Evolutionary conservation across 2,329 filamentous ascomycete genomes (phyloP).

Genomic region (Phyllosticta ampelicida): DNA sequence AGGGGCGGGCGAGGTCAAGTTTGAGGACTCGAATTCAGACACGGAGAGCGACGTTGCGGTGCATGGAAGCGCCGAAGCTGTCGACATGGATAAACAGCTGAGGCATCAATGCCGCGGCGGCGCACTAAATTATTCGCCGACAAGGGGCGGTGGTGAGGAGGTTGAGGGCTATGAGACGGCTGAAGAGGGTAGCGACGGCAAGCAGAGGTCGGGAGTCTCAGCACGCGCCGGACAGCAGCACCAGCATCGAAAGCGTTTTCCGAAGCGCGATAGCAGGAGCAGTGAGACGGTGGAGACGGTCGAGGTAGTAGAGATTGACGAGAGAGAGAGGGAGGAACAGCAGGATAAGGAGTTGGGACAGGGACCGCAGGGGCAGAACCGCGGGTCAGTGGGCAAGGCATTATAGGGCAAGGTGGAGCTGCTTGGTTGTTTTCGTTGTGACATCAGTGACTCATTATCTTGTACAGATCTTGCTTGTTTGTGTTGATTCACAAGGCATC

Average conservation of each 20-base stretch:
- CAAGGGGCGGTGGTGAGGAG: background rate
- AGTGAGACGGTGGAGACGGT: background rate
- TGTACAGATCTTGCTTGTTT: background rate
- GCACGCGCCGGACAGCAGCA: background rate
- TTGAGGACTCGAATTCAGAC: background rate
- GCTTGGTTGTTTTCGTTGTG: background rate
- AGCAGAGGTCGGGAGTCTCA: background rate
- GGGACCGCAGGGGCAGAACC: background rate
- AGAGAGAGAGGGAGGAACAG: background rate
- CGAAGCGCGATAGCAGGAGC: background rate
- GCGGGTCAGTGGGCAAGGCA: background rate
- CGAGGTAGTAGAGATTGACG: background rate
- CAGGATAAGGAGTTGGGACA: background rate
- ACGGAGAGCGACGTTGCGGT: background rate
- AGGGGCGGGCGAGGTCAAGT: background rate
- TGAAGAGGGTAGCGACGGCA: background rate
- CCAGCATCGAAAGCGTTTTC: background rate
- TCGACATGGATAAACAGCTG: background rate
- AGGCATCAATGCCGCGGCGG: background rate
- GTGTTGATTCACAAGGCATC: no score
- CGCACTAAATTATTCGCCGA: background rate
- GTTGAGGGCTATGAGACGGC: background rate
- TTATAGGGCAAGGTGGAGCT: background rate
- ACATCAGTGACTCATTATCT: background rate
- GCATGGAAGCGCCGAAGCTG: background rate